Evolutionary conservation across 2,329 filamentous ascomycete species (phyloP).

Genomic region (Fusarium pseudocircinatum): DNA sequence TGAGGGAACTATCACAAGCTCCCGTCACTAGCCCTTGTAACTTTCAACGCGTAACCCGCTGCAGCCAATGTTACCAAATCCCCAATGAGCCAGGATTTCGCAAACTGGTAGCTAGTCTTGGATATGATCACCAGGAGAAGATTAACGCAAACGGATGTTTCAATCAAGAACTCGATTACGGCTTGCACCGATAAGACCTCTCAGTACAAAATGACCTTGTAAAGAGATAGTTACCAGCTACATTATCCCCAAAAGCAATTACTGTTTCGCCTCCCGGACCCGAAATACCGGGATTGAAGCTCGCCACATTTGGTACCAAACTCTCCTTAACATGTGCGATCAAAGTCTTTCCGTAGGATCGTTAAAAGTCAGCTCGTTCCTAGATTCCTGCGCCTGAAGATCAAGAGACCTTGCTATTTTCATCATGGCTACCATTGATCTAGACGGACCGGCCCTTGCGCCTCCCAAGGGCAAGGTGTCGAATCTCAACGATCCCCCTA

Average conservation of each 20-base stretch:
- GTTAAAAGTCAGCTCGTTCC: neutral
- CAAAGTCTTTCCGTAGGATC: neutral
- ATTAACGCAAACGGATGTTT: neutral
- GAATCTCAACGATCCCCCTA: neutral
- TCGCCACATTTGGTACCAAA: neutral
- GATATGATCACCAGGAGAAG: neutral
- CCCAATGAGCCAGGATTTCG: neutral
- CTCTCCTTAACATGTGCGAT: neutral
- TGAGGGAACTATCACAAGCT: neutral
- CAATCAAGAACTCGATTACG: neutral
- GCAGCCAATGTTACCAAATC: neutral
- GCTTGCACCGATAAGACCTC: neutral
- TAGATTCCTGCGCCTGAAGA: neutral
- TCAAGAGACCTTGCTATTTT: neutral
- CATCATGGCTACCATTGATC: neutral
- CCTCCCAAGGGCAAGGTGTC: neutral
- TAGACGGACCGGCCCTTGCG: neutral
- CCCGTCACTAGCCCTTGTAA: neutral
- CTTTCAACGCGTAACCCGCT: neutral
- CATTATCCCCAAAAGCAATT: neutral
- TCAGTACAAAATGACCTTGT: neutral
- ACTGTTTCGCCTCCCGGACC: neutral
- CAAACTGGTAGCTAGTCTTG: neutral
- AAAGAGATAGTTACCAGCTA: neutral
- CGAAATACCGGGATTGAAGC: neutral